Conservation (phyloP, 768 basidiomycete species). For the Sutorius australiensis region DNA sequence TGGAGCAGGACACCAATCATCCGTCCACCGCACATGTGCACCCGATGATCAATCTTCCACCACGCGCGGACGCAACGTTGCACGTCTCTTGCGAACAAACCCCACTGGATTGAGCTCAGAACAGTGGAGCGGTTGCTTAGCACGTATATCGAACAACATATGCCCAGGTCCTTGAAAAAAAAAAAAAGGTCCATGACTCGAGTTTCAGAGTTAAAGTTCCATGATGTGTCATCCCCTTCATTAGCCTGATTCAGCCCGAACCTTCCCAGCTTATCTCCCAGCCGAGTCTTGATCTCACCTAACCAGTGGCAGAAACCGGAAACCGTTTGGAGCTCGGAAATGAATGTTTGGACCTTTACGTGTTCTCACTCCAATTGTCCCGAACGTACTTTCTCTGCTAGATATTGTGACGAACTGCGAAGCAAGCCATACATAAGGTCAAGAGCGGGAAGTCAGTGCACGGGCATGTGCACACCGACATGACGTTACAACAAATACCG, state of each 20-base stretch:
- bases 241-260: neutral
- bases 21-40: slow-evolving; percentile 10
- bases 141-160: neutral
- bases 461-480: neutral
- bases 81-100: slow-evolving; percentile 9
- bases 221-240: slow-evolving; percentile 13
- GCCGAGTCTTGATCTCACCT: slow-evolving; percentile 11
- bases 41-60: slow-evolving; percentile 28
- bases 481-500: slow-evolving; percentile 22
- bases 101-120: slow-evolving; percentile 5
- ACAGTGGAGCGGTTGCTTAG: neutral
- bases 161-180: neutral
- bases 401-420: slow-evolving; percentile 5
- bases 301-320: slow-evolving; percentile 3
- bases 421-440: slow-evolving; percentile 8
- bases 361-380: slow-evolving; percentile 1
- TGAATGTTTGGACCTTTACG: slow-evolving; percentile 12
- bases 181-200: neutral
- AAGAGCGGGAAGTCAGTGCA: slow-evolving; percentile 13
- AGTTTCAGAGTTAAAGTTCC: slow-evolving; percentile 16
- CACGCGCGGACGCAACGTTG: slow-evolving; percentile 24
- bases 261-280: slow-evolving; percentile 28
- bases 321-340: slow-evolving; percentile 9
- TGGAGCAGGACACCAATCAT: slow-evolving; percentile 7
- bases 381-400: neutral